Evolutionary conservation across 306 rosid genomes (phyloP), one percentile per base, ranked within the genome.

Genomic region (Canavalia ensiformis): DNA sequence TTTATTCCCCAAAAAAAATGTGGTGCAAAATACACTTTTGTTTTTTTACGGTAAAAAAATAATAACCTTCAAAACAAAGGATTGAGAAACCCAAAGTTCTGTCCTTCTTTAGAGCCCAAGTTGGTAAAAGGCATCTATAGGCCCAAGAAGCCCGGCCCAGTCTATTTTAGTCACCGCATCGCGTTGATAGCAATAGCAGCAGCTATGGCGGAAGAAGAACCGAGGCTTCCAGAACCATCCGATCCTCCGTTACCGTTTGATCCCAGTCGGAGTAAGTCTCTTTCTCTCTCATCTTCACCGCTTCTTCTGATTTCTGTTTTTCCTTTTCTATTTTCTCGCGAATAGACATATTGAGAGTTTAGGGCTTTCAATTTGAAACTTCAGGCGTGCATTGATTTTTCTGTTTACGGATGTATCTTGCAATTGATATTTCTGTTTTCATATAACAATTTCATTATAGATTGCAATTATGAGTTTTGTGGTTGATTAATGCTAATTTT

Each of bases 241-340:
- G 62, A 60, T 72, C 79, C 82, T 8, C 74, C 82, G 2, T n/a
- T 42, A 11, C 28, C 69, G 35, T 83, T 83, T 35, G 86, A 83
- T 70, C 86, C 86, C 25, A 77, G 62, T 77, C 78, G 79, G 58
- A 83, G 86, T 83, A 71, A 39, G 28, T 76, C 8, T 37, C 42
- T 11, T 67, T 46, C 29, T 68, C 29, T 56, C 71, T n/a, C 41
- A 8, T 29, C 18, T 44, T 52, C 28, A 37, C 35, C 13, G 3
- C 18, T 58, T 75, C 52, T n/a, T 33, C 18, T 5, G 0, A 35
- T 34, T 76, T 49, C 6, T 42, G 28, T 3, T 47, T 39, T 71
- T 10, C 35, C 0, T 41, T 51, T 76, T 41, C 30, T n/a, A 31
- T 31, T 50, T 33, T 25, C 59, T 83, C 41, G 29, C 37, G 2